Evolutionary conservation across 768 basidiomycete genomes (phyloP), one percentile per base, ranked within the genome.

Genomic region (Dioszegia hungarica): DNA sequence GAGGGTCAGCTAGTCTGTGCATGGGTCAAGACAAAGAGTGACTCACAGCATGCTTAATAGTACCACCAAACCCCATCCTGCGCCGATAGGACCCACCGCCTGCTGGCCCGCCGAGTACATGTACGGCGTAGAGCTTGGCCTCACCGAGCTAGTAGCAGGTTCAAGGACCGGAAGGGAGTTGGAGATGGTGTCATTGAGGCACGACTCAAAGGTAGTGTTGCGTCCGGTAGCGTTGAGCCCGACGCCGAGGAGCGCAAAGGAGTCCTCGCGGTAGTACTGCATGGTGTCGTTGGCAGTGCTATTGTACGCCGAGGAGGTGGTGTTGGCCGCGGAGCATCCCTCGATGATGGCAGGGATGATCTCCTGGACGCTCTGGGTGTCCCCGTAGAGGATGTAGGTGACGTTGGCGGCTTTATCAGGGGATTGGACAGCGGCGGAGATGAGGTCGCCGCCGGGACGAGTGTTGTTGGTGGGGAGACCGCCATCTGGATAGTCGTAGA

Each of bases 341-440:
- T 50, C 48, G 36, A 25, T 36, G 19, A 50, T 22, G 25, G 17
- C 24, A 3, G 48, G 48, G 10, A 50, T 25, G 10, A 50, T 9
- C 10, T 36, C 34, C 33, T 50, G 33, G 22, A 50, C 48, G 33
- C 48, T 50, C 37, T 50, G 48, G 12, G 19, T 36, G n/a, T 50
- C 48, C 11, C 48, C 48, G 19, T 50, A 50, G 5, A 50, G 20
- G n/a, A 50, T 25, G 37, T 50, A 50, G 12, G 48, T 50, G 22
- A 14, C 37, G 20, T 36, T 38, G 3, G n/a, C 14, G 4, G 29
- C 19, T 5, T 24, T 2, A 15, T 12, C 17, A n/a, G 48, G 33
- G 27, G 48, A 11, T 5, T 14, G 20, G 33, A 50, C 9, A 17
- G 34, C 10, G 27, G 48, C 48, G 19, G 48, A 9, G 31, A 50